phyloP scores from a whole-genome alignment of 2,329 filamentous ascomycete species.

The Bipolaris gigantea region DNA sequence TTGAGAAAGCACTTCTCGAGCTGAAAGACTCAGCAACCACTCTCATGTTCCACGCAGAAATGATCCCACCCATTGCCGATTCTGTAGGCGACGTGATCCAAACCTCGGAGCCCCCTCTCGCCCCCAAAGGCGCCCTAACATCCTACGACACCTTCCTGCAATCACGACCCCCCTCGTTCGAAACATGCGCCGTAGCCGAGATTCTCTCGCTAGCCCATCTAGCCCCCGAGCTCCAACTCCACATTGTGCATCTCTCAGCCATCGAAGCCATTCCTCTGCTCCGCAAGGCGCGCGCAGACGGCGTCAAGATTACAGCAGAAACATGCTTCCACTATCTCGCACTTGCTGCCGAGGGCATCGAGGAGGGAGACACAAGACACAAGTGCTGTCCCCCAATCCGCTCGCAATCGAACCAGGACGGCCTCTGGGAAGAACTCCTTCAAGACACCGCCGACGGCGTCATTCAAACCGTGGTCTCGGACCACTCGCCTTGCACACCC shows the following conservation, averaged over 20 bases:
- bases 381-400: conserved; percentile 96
- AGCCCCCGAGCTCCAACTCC: conserved; percentile 80
- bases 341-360: conserved; percentile 78
- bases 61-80: conserved; percentile 83
- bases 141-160: conserved; percentile 89
- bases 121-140: conserved; percentile 70
- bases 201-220: conserved; percentile 80
- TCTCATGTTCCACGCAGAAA: conserved; percentile 99
- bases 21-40: conserved; percentile 82
- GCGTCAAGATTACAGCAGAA: conserved; percentile 87
- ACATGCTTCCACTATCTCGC: conserved; percentile 96
- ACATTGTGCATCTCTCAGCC: conserved; percentile 94
- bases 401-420: conserved; percentile 76
- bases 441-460: conserved; percentile 64
- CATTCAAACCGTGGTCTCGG: conserved; percentile 88
- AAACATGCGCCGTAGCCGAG: conserved; percentile 86
- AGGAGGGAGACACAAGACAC: conserved; percentile 84
- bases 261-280: conserved; percentile 83
- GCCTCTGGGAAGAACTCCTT: conserved; percentile 79
- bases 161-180: conserved; percentile 84
- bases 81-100: conserved; percentile 80
- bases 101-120: conserved; percentile 67
- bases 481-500: conserved; percentile 95
- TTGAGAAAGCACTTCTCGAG: conserved; percentile 76
- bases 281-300: conserved; percentile 68